phyloP scores from a whole-genome alignment of 495 filamentous ascomycete species.

The Lepidopterella palustris region DNA sequence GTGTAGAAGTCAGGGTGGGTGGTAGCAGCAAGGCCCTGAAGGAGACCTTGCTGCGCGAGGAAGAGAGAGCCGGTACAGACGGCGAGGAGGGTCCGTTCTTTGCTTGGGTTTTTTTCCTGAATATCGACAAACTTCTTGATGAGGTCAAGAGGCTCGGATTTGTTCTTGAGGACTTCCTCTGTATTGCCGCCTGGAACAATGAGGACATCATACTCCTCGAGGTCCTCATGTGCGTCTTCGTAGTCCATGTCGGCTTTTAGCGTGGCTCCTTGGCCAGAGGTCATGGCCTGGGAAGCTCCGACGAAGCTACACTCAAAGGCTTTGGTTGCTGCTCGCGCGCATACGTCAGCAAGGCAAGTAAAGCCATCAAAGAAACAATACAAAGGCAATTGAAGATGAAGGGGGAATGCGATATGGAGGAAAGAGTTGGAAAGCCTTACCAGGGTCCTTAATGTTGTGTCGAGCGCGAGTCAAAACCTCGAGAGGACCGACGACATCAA shows the following conservation, averaged over 20 bases:
- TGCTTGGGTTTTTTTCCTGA: slow-evolving; percentile 58
- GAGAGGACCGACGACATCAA: slow-evolving; percentile 63
- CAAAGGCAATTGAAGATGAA: too few relatives aligned
- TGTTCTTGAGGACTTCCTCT: slow-evolving; percentile 49
- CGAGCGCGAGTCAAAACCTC: slow-evolving; percentile 55
- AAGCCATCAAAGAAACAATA: too few relatives aligned
- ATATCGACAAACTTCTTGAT: slow-evolving; percentile 62
- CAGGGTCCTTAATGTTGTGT: slow-evolving; percentile 54
- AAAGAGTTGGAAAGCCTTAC: slow-evolving; percentile 37
- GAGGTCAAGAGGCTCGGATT: slow-evolving; percentile 54
- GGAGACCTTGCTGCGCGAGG: slow-evolving; percentile 62
- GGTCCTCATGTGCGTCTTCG: slow-evolving; percentile 57
- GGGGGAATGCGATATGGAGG: too few relatives aligned
- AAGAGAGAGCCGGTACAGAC: slow-evolving; percentile 71
- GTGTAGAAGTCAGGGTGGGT: slow-evolving; percentile 41
- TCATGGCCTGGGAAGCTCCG: slow-evolving; percentile 32
- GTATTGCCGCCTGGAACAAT: slow-evolving; percentile 57
- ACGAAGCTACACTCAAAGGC: slow-evolving; percentile 43
- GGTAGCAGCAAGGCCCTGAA: slow-evolving; percentile 61
- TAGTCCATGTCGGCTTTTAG: slow-evolving; percentile 45
- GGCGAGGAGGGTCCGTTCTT: slow-evolving; percentile 67
- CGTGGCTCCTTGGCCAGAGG: slow-evolving; percentile 39
- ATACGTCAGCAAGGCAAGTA: too few relatives aligned
- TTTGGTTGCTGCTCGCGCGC: slow-evolving; percentile 38
- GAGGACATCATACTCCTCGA: slow-evolving; percentile 65